A percentile compares a stretch with the other conserved stretches of the same genome.
Evolutionary conservation across 2,329 filamentous ascomycete species (phyloP).

Genomic region (Clarireedia paspali): DNA sequence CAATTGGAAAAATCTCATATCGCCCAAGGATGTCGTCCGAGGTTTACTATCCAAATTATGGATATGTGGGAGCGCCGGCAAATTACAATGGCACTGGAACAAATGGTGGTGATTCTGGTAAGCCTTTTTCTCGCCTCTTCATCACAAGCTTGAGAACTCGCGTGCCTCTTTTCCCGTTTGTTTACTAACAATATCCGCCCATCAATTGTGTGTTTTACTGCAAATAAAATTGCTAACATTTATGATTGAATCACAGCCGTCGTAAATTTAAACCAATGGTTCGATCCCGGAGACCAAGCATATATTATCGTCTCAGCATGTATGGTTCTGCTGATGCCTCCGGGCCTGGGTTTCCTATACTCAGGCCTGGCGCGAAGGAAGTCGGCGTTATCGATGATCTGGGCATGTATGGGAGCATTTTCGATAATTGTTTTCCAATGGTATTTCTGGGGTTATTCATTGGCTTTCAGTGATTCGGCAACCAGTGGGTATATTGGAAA

Average conservation of each 20-base stretch:
- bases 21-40: neutral
- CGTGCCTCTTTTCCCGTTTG: no score
- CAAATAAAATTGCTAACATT: no score
- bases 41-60: conserved; percentile 34
- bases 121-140: conserved; percentile 7
- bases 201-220: no score
- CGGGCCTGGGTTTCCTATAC: conserved; percentile 94
- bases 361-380: conserved; percentile 96
- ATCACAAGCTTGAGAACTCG: neutral
- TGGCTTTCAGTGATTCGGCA: conserved; percentile 77
- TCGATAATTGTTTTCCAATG: conserved; percentile 94
- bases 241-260: conserved; percentile 42
- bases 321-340: conserved; percentile 95
- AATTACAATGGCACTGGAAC: conserved; percentile 52
- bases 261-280: conserved; percentile 96
- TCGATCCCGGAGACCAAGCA: conserved; percentile 81
- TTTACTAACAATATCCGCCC: no score
- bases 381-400: conserved; percentile 93
- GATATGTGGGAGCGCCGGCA: conserved; percentile 49
- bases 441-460: conserved; percentile 99
- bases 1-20: neutral
- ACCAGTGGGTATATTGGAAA: conserved; percentile 91
- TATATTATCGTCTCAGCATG: conserved; percentile 85
- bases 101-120: conserved; percentile 31
- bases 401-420: conserved; percentile 91